Evolutionary conservation across 352 stramenopile genomes (phyloP), one percentile per base, ranked within the genome.

Genomic region (Aphanomyces stellatus): DNA sequence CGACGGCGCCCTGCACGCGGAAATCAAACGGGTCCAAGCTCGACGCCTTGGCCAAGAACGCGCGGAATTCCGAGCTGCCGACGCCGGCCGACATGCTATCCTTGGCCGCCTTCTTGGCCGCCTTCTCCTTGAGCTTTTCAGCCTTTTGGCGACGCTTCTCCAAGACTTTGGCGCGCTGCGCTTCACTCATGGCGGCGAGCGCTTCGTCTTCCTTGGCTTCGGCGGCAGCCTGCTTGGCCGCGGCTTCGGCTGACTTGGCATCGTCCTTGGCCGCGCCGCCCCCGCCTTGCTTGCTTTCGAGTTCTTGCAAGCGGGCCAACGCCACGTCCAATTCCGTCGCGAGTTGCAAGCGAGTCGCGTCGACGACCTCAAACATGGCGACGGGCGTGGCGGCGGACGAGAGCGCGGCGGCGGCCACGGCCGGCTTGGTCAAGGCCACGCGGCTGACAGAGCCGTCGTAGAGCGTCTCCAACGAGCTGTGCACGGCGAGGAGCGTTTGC

Each of bases 121-220:
- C 68, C 75, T 93, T 94, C 72, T 93, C 90, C 71, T 81, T 80
- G 62, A 74, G 76, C 72, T 91, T 92, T 59, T 90, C 85, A 49
- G 88, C 79, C 66, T 91, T 91, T 42, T 74, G 71, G 27, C 70
- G 71, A 34, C 72, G 73, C 61, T 79, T 77, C 60, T 74, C 73
- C 17, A 77, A 34, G 6, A 79, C 61, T 55, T 79, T 79, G 17
- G 33, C 40, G 34, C 79, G 84, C 62, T 94, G 84, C 10, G 81
- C 80, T 49, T 92, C 84, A 0, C 81, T 55, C 82, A 94, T 91
- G 8, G 74, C 76, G 7, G 82, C 81, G 17, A 94, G 76, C 71
- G 91, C 92, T 53, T 87, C 86, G 65, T 93, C 83, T 57, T 93
- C 85, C 57, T 93, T 93, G 11, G 83, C 79, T 31, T 78, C 76